Evolutionary conservation across 139 green algal species (phyloP), one percentile per base, ranked within the genome.

Genomic region (Auxenochlorella pyrenoidosa): DNA sequence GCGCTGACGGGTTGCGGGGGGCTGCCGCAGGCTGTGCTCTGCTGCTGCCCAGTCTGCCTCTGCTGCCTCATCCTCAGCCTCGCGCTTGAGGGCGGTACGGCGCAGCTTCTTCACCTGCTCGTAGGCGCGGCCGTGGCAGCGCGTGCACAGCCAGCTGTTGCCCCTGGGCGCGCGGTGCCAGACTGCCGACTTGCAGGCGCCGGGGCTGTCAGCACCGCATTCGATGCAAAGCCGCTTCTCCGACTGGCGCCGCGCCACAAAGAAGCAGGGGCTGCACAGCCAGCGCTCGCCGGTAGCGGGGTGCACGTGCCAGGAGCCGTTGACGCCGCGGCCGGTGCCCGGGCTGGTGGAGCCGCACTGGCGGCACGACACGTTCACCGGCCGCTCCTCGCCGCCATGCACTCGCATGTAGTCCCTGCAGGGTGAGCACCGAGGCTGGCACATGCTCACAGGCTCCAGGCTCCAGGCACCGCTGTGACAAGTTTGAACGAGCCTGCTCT

Each of bases 181-280:
- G 15, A 6, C 16, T 8, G 13, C 70, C 0, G n/a, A 16, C 34
- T 44, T 76, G 70, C 34, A 30, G 16, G 13, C 32, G 34, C 66
- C 66, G 19, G 66, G 66, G 66, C 32, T 76, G 70, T 5, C 34
- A 30, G 34, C 34, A n/a, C 70, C 70, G 70, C 70, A 76, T 16
- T 76, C 70, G 3, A 47, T 18, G 70, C 70, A 76, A 34, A 32
- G 70, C 16, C 70, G 70, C 70, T 44, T 26, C 12, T 38, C 66
- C 12, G 66, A 30, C 66, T 38, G 32, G 21, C 66, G 66, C 66
- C 30, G 66, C 32, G 32, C 66, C 34, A 36, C 32, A 73, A 73
- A 73, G 66, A 73, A 73, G 66, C 66, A 73, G 32, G 66, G 66
- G 66, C 66, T 73, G 66, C 66, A 73, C 66, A 73, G 66, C 66